Percentiles rank a stretch among this genome's conserved stretches.
Evolutionary conservation across 768 basidiomycete genomes (phyloP).

Genomic region (Pluteus cervinus): DNA sequence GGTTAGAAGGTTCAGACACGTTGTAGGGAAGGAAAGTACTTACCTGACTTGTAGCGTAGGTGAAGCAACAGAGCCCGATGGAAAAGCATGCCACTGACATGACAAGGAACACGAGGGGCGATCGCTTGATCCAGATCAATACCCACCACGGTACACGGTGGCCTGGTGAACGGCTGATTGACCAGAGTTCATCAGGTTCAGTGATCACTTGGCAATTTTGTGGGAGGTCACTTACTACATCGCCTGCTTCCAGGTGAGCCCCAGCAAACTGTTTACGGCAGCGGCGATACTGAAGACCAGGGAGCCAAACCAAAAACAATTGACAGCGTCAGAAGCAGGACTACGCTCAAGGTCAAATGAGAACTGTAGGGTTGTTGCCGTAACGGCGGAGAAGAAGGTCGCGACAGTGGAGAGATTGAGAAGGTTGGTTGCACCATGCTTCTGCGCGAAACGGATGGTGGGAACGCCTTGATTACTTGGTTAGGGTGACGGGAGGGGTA

Average conservation of each 20-base stretch:
- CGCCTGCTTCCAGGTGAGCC: constrained; percentile 75
- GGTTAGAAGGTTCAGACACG: constrained; percentile 2
- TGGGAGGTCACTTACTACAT: constrained; percentile 67
- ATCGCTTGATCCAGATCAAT: constrained; percentile 82
- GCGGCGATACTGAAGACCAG: constrained; percentile 74
- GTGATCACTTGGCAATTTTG: not conserved
- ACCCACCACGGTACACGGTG: constrained; percentile 81
- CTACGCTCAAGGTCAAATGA: constrained; percentile 40
- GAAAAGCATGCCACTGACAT: constrained; percentile 82
- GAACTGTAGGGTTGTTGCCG: constrained; percentile 67
- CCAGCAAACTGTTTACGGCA: constrained; percentile 72
- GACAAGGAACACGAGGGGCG: constrained; percentile 77
- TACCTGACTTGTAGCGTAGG: constrained; percentile 70
- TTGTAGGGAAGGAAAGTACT: constrained; percentile 9
- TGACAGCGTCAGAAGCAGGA: constrained; percentile 46
- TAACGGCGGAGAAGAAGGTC: constrained; percentile 74
- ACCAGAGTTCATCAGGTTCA: not conserved
- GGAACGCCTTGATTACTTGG: constrained; percentile 49
- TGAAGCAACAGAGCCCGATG: constrained; percentile 68
- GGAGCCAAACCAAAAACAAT: constrained; percentile 70
- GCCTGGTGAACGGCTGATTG: constrained; percentile 59
- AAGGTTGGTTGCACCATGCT: constrained; percentile 63
- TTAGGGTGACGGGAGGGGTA: not conserved
- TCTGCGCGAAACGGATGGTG: constrained; percentile 71
- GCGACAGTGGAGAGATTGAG: constrained; percentile 73